Base-by-base conservation (phyloP, 352 stramenopile genomes). In the Aphanomyces stellatus region DNA sequence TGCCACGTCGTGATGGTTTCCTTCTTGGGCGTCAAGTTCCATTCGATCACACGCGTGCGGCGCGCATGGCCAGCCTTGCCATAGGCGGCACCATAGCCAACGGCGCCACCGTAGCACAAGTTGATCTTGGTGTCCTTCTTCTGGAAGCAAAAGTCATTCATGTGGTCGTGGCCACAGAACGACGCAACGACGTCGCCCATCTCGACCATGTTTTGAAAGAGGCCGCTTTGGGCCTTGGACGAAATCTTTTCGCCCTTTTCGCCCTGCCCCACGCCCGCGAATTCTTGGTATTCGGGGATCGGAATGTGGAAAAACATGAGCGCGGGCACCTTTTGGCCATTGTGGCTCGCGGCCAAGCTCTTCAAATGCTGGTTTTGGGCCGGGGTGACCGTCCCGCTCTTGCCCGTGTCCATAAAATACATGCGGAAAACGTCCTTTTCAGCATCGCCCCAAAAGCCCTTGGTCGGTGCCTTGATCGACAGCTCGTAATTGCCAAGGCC, bases 301-400 rank as follows among this genome's bases (percentile, higher is more conserved):
- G 77, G 80, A 34, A 88, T 88, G 62, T 88, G 80, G 49, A 85
- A 87, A 65, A 81, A 88, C 70, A 83, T 85, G 35, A 87, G 51
- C 15, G 76, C 78, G 1, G 76, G 74, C 5, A 79, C 33, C 28
- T 64, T 53, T 3, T 46, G 19, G 25, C 35, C 17, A n/a, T n/a
- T n/a, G 41, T 64, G 56, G 24, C 11, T 49, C 3, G 22, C 37
- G 4, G 17, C 56, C n/a, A 64, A 25, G 6, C 15, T 19, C 30
- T 64, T 64, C 15, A 53, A 22, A 22, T 35, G 22, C 10, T 74
- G 41, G 40, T 85, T 71, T 62, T 85, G 79, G 24, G 63, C 71
- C 46, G 70, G 67, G 70, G 79, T 81, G 67, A 87, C 75, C 71
- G 72, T 82, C 60, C 83, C 77, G 61, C 83, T 81, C 43, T 65